Evolutionary conservation across 805 yeast genomes (phyloP).

Genomic region (Kuraishia cidri): DNA sequence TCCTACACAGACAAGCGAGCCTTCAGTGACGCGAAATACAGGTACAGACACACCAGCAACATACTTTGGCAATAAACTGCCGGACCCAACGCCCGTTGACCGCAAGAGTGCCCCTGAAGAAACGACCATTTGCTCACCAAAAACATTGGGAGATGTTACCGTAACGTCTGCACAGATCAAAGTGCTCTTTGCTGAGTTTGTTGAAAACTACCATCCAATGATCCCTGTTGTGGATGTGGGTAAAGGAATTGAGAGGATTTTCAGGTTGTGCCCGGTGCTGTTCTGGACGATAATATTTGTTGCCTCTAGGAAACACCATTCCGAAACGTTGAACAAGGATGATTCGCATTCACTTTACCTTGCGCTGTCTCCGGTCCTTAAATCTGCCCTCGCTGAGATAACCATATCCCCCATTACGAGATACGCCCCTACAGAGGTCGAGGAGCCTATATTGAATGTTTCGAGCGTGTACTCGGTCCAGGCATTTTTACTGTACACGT

Average conservation of each 20-base stretch:
- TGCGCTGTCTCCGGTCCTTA: constrained; percentile 58
- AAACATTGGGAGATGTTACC: constrained; percentile 60
- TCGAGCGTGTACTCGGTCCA: constrained; percentile 92
- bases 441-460: constrained; percentile 77
- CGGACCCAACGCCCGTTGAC: constrained; percentile 5
- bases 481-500: constrained; percentile 78
- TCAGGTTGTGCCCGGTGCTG: constrained; percentile 73
- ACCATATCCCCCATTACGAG: constrained; percentile 87
- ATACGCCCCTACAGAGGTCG: constrained; percentile 68
- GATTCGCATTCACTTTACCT: constrained; percentile 35
- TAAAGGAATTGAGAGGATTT: constrained; percentile 76
- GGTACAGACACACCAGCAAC: no score
- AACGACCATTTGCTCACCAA: constrained; percentile 49
- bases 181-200: constrained; percentile 60
- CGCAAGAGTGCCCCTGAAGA: constrained; percentile 19
- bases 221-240: constrained; percentile 80
- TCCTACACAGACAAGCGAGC: no score
- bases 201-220: constrained; percentile 71
- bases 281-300: constrained; percentile 93
- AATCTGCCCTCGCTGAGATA: constrained; percentile 74
- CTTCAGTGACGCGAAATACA: no score
- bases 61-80: no score
- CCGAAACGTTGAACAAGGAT: constrained; percentile 11
- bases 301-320: constrained; percentile 58
- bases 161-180: constrained; percentile 53